These are phyloP conservation scores for Podospora tetraspora DNA, from an alignment of 495 filamentous ascomycete genomes.

Conservation along the genomic window DNA sequence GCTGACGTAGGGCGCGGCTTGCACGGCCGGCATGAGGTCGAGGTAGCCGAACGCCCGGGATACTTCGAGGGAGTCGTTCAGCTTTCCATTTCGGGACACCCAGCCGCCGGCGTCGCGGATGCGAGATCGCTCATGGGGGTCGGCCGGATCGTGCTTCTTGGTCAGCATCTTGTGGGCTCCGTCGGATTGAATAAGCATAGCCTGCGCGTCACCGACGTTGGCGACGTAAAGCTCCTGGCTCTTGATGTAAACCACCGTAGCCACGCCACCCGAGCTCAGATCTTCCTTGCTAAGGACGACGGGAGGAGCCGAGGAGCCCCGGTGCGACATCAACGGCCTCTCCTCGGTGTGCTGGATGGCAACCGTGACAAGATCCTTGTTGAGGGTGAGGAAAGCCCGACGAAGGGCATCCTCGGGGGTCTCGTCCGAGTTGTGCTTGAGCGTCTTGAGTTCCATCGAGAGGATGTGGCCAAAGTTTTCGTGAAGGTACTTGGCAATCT, in stretches of 20 bases:
- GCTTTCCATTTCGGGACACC: slow-evolving; percentile 86
- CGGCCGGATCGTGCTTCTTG: slow-evolving; percentile 86
- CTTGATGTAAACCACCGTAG: slow-evolving; percentile 85
- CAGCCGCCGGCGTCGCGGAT: slow-evolving; percentile 94
- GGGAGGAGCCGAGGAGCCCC: slow-evolving; percentile 62
- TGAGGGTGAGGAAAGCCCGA: slow-evolving; percentile 79
- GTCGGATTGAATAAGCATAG: slow-evolving; percentile 85
- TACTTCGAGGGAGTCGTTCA: slow-evolving; percentile 87
- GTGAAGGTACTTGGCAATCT: slow-evolving; percentile 92
- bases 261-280: slow-evolving; percentile 80
- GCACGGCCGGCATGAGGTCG: slow-evolving; percentile 84
- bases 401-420: slow-evolving; percentile 77
- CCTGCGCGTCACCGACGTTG: slow-evolving; percentile 92
- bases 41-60: slow-evolving; percentile 94
- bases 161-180: slow-evolving; percentile 75
- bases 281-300: slow-evolving; percentile 78
- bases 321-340: slow-evolving; percentile 56
- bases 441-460: slow-evolving; percentile 68
- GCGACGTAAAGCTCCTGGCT: slow-evolving; percentile 87
- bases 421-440: slow-evolving; percentile 54
- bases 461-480: slow-evolving; percentile 88
- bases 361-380: slow-evolving; percentile 86
- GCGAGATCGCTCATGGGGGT: slow-evolving; percentile 71
- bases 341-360: slow-evolving; percentile 79
- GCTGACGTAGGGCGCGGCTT: slow-evolving; percentile 80